Evolutionary conservation across 768 basidiomycete genomes (phyloP).

Genomic region (Phaeotremella fagi): DNA sequence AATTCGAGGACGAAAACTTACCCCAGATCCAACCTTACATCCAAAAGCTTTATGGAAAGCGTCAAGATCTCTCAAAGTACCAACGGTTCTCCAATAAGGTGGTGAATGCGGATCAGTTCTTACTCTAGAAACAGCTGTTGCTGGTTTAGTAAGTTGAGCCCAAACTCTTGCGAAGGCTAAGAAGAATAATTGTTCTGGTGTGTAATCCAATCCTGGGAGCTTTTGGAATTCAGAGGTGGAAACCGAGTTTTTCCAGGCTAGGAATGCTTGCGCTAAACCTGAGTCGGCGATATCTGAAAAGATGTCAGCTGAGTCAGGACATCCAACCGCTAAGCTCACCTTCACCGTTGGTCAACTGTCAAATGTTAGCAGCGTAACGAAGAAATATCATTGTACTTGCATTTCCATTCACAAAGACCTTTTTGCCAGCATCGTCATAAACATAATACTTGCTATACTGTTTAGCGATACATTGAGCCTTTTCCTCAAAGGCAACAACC

Average conservation of each 20-base stretch:
- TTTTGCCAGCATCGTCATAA: conserved; percentile 76
- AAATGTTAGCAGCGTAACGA: not conserved
- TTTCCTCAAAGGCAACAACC: conserved; percentile 71
- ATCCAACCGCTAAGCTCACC: conserved; percentile 10
- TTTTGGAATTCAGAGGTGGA: conserved; percentile 55
- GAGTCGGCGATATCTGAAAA: conserved; percentile 43
- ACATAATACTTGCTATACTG: conserved; percentile 87
- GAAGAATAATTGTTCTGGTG: conserved; percentile 83
- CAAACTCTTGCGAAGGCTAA: conserved; percentile 83
- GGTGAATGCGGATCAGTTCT: conserved; percentile 89
- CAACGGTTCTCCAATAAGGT: conserved; percentile 69
- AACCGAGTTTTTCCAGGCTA: conserved; percentile 77
- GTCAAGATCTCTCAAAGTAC: conserved; percentile 78
- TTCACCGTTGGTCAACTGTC: conserved; percentile 44
- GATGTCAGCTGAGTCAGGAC: not conserved
- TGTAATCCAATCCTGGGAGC: conserved; percentile 65
- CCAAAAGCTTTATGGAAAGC: conserved; percentile 85
- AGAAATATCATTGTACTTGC: conserved; percentile 54
- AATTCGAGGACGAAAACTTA: conserved; percentile 46
- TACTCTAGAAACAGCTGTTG: conserved; percentile 66
- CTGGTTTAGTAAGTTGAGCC: conserved; percentile 74
- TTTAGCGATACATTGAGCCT: conserved; percentile 81
- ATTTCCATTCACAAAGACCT: conserved; percentile 77
- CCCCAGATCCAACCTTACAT: conserved; percentile 71
- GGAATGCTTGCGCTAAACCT: conserved; percentile 58